phyloP scores from a whole-genome alignment of 2,329 filamentous ascomycete species.

The Endoconidiophora polonica region DNA sequence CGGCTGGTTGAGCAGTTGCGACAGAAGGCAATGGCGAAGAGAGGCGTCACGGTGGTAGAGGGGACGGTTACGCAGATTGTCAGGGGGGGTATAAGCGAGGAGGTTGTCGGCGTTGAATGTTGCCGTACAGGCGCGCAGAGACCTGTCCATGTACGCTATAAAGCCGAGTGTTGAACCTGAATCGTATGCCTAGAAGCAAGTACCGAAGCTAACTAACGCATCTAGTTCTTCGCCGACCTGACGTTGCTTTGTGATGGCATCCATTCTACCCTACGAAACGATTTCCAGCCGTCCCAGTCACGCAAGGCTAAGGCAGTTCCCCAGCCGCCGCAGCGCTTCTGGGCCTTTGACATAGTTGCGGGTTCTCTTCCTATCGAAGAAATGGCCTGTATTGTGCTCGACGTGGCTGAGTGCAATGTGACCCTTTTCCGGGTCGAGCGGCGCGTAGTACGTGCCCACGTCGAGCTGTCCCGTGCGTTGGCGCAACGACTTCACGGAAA shows the following conservation, averaged over 20 bases:
- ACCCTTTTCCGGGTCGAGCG: slow-evolving; percentile 17
- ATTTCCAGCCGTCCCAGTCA: slow-evolving; percentile 16
- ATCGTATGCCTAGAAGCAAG: no score
- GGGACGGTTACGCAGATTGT: slow-evolving; percentile 10
- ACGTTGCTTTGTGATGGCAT: slow-evolving; percentile 10
- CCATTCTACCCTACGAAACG: slow-evolving; percentile 12
- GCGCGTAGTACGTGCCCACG: slow-evolving; percentile 18
- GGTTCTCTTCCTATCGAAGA: slow-evolving; percentile 9
- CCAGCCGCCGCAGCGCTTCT: slow-evolving; percentile 17
- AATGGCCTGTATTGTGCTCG: slow-evolving; percentile 17
- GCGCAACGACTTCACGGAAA: slow-evolving; percentile 12
- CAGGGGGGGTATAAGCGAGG: slow-evolving; percentile 6
- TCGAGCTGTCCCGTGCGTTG: slow-evolving; percentile 15
- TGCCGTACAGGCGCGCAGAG: neutral
- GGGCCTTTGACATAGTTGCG: slow-evolving; percentile 18
- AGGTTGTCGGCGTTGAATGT: slow-evolving; percentile 9
- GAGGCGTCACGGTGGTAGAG: slow-evolving; percentile 1
- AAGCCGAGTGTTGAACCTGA: no score
- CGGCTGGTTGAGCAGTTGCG: neutral
- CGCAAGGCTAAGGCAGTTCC: slow-evolving; percentile 17
- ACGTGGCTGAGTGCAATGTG: slow-evolving; percentile 18
- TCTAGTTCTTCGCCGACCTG: slow-evolving; percentile 10
- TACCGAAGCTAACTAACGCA: no score
- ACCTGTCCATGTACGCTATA: slow-evolving; percentile 8
- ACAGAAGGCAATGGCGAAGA: neutral